Percentiles rank a stretch among this genome's conserved stretches.
phyloP scores from a whole-genome alignment of 2,329 filamentous ascomycete species.

The Fusarium begoniae region DNA sequence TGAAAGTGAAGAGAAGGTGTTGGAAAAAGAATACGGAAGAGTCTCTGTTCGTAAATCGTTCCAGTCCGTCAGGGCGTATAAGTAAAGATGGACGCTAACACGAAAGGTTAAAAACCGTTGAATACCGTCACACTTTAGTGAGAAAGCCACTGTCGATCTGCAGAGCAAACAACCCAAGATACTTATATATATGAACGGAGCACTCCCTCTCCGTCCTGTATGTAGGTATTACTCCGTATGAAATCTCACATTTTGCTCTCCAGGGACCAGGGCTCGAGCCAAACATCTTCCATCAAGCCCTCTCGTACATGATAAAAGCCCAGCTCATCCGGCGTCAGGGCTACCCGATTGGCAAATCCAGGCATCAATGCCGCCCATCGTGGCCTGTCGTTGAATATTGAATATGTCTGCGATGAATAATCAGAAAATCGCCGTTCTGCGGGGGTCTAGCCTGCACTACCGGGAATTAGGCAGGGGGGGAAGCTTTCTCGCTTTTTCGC shows the following conservation, averaged over 20 bases:
- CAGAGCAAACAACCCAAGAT: background rate
- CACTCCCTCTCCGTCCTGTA: background rate
- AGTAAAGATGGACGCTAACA: background rate
- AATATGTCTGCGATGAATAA: conserved; percentile 46
- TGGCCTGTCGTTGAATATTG: conserved; percentile 32
- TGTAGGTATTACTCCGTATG: background rate
- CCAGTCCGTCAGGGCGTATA: background rate
- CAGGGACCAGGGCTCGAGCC: conserved; percentile 12
- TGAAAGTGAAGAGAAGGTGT: background rate
- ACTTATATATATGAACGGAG: conserved; percentile 8
- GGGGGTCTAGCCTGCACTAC: conserved; percentile 6
- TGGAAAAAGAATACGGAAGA: background rate
- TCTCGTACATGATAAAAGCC: background rate
- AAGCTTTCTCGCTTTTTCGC: background rate
- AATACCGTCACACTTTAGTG: background rate
- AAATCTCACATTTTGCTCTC: background rate
- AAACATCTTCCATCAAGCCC: conserved; percentile 1
- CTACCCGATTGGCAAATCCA: background rate
- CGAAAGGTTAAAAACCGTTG: background rate
- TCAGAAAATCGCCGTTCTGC: conserved; percentile 38
- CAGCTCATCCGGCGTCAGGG: background rate
- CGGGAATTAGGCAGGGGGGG: conserved; percentile 4
- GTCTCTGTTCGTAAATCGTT: background rate
- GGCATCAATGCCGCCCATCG: conserved; percentile 15
- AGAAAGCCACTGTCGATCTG: conserved; percentile 5